Evolutionary conservation across 1,284 basidiomycete genomes (phyloP).

Genomic region (Microbotryum violaceum): DNA sequence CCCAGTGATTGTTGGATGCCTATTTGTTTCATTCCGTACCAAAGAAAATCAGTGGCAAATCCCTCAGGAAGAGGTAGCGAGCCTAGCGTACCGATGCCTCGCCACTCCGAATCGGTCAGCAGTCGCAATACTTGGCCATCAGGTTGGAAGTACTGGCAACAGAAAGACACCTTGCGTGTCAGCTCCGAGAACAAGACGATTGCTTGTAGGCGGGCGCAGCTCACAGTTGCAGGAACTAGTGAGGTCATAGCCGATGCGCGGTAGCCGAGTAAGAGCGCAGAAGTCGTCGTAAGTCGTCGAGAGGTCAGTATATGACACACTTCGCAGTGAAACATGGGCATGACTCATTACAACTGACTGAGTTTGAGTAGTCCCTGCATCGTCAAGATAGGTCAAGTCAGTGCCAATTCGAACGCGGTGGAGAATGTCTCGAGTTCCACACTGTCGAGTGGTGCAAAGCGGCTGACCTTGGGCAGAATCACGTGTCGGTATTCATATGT

Average conservation of each 20-base stretch:
- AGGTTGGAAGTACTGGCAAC: constrained; percentile 23
- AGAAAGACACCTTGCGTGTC: background rate
- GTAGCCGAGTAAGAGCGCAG: background rate
- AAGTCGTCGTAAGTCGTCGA: background rate
- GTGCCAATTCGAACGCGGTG: background rate
- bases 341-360: constrained; percentile 3
- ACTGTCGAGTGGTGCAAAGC: background rate
- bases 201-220: background rate
- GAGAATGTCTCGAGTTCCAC: background rate
- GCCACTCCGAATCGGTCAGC: constrained; percentile 28
- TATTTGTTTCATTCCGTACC: too few species aligned
- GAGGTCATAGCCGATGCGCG: background rate
- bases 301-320: background rate
- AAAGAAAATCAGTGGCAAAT: background rate
- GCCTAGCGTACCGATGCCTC: constrained; percentile 25
- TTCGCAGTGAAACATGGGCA: background rate
- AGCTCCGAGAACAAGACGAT: background rate
- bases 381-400: background rate
- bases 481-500: constrained; percentile 8
- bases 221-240: constrained; percentile 24
- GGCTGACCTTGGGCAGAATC: constrained; percentile 9
- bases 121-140: constrained; percentile 24
- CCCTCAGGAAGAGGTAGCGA: background rate
- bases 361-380: constrained; percentile 23
- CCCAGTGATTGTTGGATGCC: constrained; percentile 17